Evolutionary conservation across 208 protist genomes (phyloP), one percentile per base, ranked within the genome.

Genomic region (Strigomonas galati): DNA sequence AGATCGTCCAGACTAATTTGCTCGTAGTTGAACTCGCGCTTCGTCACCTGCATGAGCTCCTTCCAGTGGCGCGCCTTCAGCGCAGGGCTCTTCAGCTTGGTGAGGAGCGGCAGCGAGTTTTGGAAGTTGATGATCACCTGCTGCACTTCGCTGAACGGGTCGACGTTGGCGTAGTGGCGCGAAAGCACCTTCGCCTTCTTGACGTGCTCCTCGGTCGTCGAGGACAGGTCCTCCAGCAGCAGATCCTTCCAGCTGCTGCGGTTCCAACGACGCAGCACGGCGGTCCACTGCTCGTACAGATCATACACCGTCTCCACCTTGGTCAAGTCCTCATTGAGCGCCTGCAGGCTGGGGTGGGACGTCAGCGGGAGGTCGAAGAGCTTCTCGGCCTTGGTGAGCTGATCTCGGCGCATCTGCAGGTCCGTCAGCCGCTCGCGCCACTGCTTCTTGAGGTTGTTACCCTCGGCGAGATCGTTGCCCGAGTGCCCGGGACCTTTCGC

Each of bases 11-110:
- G 85, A 55, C 96, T 99, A 72, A 99, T 98, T 55, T 96, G 95
- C 69, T 96, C 93, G 64, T 98, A 89, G 78, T 98, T 95, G 73
- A 99, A 99, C 54, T 90, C 79, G 67, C 93, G 89, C 0, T 79
- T 86, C 17, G 98, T 99, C 4, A 96, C 78, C 9, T 86, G 82
- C 94, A 99, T 98, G 24, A 99, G 83, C 78, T 98, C 85, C 67
- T 93, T 76, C 98, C 98, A 99, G 78, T 99, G 98, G 9, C 98
- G 89, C 32, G 82, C 77, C 70, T 98, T 94, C 23, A 99, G 81
- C n/a, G 98, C 94, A 0, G 98, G 97, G 70, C 85, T 98, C 78
- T 99, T 99, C 27, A 99, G 84, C 71, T 98, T 92, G 46, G 89
- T 68, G 24, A 99, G 76, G 40, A 99, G 80, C 46, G 98, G 97